Conservation (phyloP, 75 land plant species). For the Cryptomeria japonica region DNA sequence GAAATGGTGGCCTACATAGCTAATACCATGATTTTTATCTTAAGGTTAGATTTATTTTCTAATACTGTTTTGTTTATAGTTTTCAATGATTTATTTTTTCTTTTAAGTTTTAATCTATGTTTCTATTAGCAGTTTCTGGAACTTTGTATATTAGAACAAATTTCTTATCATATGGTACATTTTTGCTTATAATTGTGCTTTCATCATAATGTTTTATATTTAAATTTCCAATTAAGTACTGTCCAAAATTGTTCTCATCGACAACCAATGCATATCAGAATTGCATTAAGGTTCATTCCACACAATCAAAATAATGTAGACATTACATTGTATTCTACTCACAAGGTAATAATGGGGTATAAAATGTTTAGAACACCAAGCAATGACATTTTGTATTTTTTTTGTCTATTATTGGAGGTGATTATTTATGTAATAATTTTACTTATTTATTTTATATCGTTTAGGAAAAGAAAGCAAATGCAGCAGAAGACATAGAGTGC, state of each 20-base stretch:
- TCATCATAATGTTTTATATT: too few species aligned
- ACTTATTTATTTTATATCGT: background rate
- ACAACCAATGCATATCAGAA: background rate
- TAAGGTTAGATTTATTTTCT: conserved; percentile 52
- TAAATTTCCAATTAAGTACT: background rate
- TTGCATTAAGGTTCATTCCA: background rate
- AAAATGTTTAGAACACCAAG: background rate
- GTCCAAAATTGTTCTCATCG: background rate
- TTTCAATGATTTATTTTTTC: background rate
- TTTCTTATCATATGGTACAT: background rate
- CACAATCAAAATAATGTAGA: background rate
- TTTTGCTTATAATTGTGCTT: background rate
- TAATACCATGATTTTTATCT: conserved; percentile 85
- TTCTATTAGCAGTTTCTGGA: background rate
- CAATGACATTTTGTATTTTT: background rate
- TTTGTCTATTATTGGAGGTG: background rate
- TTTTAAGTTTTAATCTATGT: background rate
- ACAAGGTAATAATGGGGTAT: background rate
- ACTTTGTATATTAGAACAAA: background rate
- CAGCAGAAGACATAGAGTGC: too few species aligned
- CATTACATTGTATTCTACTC: background rate
- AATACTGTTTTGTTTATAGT: background rate
- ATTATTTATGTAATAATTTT: background rate
- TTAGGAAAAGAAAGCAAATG: too few species aligned
- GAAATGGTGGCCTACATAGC: conserved; percentile 95